phyloP scores from a whole-genome alignment of 345 rosid species.

The Euphorbia pulcherrima region DNA sequence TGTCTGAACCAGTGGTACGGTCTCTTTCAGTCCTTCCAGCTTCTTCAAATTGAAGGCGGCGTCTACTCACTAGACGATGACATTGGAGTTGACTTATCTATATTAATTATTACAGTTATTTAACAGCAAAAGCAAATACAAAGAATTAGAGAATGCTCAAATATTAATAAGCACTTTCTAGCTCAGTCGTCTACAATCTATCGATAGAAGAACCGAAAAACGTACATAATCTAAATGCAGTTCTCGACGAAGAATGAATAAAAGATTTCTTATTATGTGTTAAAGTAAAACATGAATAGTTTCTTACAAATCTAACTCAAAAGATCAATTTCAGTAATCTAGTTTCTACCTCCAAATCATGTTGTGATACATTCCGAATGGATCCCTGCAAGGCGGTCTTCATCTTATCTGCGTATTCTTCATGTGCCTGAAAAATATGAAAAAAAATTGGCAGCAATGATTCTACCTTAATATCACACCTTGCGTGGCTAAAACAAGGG shows the following conservation, averaged over 20 bases:
- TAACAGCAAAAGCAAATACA: constrained; percentile 19
- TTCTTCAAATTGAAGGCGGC: constrained; percentile 63
- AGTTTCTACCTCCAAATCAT: constrained; percentile 40
- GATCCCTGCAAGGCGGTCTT: constrained; percentile 11
- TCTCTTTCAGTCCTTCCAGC: constrained; percentile 21
- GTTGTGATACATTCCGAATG: constrained; percentile 14
- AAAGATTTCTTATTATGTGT: not conserved
- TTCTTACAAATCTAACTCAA: not conserved
- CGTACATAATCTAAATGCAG: not conserved
- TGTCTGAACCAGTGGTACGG: constrained; percentile 23
- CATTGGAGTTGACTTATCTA: constrained; percentile 48
- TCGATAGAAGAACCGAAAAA: not conserved
- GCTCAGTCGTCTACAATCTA: not conserved
- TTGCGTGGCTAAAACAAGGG: constrained; percentile 12
- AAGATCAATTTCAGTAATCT: not conserved
- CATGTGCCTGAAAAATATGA: constrained; percentile 22
- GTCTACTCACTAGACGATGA: constrained; percentile 55
- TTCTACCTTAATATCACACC: constrained; percentile 10
- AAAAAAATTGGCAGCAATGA: constrained; percentile 16
- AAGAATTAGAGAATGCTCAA: not conserved
- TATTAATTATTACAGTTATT: constrained; percentile 30
- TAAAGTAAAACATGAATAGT: not conserved
- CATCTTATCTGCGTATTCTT: constrained; percentile 21
- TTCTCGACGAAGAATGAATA: not conserved
- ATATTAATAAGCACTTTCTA: not conserved